Conservation (phyloP, 2,329 filamentous ascomycete species). For the Thelonectria olida region DNA sequence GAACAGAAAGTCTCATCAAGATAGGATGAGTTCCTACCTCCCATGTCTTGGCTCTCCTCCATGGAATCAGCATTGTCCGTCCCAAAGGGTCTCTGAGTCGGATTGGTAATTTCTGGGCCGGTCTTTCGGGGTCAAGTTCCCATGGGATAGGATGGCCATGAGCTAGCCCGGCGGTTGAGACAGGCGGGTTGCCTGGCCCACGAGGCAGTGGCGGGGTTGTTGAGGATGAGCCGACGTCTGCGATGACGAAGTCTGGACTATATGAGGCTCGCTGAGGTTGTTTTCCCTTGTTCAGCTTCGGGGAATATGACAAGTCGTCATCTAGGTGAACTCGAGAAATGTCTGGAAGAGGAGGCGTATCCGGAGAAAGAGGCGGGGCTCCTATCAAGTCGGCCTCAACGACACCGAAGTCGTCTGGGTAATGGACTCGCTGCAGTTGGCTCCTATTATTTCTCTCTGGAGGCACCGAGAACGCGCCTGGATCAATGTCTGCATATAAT, state of each 20-base stretch:
- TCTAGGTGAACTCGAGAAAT: background rate
- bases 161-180: slow-evolving; percentile 7
- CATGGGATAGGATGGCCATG: slow-evolving; percentile 19
- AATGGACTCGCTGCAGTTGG: background rate
- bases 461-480: background rate
- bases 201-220: background rate
- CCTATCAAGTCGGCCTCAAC: background rate
- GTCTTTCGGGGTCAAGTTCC: slow-evolving; percentile 27
- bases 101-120: slow-evolving; percentile 21
- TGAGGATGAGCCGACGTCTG: slow-evolving; percentile 10
- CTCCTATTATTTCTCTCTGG: background rate
- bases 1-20: background rate
- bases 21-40: slow-evolving; percentile 13
- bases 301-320: background rate
- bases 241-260: background rate
- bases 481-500: background rate
- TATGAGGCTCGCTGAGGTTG: slow-evolving; percentile 1
- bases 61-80: slow-evolving; percentile 19
- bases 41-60: slow-evolving; percentile 27
- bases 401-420: background rate
- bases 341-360: background rate
- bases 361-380: background rate
- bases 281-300: slow-evolving; percentile 6
- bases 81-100: slow-evolving; percentile 19
- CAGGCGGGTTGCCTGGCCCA: background rate